Evolutionary conservation across 2,329 filamentous ascomycete species (phyloP).

Genomic region (Fusarium keratoplasticum): DNA sequence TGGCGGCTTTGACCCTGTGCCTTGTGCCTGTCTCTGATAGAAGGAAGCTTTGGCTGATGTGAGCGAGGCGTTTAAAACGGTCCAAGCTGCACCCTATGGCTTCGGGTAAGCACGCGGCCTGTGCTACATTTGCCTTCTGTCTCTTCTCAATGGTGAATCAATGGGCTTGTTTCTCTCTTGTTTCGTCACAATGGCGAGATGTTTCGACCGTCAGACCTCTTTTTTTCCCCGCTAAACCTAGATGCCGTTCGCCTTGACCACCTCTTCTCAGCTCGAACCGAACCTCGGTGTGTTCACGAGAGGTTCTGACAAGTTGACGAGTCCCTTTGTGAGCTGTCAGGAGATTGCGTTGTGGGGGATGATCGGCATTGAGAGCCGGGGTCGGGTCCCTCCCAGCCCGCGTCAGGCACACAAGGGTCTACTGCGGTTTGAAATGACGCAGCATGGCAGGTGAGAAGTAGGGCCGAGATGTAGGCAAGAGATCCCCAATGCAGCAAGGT

Average conservation of each 20-base stretch:
- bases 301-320: background rate
- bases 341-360: constrained; percentile 34
- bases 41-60: background rate
- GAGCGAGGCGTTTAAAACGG: background rate
- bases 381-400: background rate
- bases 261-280: background rate
- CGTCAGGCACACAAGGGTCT: constrained; percentile 11
- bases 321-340: constrained; percentile 21
- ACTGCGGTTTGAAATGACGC: background rate
- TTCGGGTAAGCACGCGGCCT: background rate
- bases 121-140: background rate
- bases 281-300: background rate
- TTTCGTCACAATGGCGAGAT: constrained; percentile 1
- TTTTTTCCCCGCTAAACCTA: background rate
- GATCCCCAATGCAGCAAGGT: background rate
- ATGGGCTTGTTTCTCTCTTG: background rate
- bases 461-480: constrained; percentile 1
- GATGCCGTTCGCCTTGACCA: constrained; percentile 12
- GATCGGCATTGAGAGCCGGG: constrained; percentile 25
- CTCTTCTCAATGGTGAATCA: background rate
- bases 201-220: background rate
- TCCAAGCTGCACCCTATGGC: background rate
- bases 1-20: background rate
- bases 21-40: background rate
- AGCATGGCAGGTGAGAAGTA: background rate